Conservation (phyloP, 345 rosid species). For the Aquilaria yunnanensis region DNA sequence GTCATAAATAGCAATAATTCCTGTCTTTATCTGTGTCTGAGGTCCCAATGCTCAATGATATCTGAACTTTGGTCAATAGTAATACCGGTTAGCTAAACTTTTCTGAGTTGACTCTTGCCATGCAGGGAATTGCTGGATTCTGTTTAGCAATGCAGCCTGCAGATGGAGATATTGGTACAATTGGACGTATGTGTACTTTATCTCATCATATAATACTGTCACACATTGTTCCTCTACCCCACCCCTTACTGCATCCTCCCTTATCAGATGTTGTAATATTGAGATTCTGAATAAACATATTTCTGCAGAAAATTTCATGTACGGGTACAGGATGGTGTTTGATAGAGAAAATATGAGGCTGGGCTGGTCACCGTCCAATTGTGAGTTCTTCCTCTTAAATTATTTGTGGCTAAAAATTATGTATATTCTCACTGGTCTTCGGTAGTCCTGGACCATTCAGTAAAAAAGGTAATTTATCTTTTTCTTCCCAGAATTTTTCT, state of each 20-base stretch:
- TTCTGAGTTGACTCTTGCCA: not conserved
- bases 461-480: too few relatives aligned
- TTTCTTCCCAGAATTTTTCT: too few relatives aligned
- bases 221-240: not conserved
- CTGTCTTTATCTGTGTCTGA: too few relatives aligned
- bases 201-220: not conserved
- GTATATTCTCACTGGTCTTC: too few relatives aligned
- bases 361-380: constrained; percentile 77
- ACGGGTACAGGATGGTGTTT: constrained; percentile 67
- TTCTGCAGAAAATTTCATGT: constrained; percentile 83
- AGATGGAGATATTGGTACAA: constrained; percentile 49
- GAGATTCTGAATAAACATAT: not conserved
- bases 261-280: not conserved
- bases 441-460: too few relatives aligned
- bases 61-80: too few relatives aligned
- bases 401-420: not conserved
- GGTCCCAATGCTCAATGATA: too few relatives aligned
- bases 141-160: constrained; percentile 68
- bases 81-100: not conserved
- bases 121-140: constrained; percentile 49
- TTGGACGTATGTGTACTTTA: constrained; percentile 49
- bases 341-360: constrained; percentile 77
- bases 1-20: too few relatives aligned
- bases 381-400: constrained; percentile 36
- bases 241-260: not conserved